Evolutionary conservation across 176 grass and related monocot genomes (phyloP).

Genomic region (Themeda triandra): DNA sequence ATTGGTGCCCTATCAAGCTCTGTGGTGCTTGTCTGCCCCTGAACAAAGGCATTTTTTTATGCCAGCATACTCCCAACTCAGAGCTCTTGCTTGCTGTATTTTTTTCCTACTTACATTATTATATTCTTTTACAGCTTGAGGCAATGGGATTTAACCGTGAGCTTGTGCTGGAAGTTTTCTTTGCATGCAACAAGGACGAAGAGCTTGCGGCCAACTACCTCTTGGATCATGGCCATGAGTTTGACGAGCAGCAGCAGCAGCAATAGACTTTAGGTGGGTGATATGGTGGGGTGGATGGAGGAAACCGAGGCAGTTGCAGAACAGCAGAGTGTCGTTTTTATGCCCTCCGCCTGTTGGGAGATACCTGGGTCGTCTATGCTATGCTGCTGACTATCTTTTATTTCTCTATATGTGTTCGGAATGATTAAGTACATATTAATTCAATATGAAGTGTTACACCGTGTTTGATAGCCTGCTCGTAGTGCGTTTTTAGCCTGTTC

Average conservation of each 20-base stretch:
- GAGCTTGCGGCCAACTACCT: conserved; percentile 97
- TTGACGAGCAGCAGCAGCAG: conserved; percentile 84
- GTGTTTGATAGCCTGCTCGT: conserved; percentile 10
- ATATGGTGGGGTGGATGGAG: neutral
- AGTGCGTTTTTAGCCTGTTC: too few relatives aligned
- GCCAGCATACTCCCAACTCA: neutral
- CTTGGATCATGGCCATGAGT: conserved; percentile 89
- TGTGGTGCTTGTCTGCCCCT: neutral
- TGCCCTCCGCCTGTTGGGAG: conserved; percentile 33
- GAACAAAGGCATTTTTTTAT: too few relatives aligned
- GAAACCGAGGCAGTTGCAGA: conserved; percentile 10
- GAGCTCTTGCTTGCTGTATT: neutral
- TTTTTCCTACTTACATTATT: neutral
- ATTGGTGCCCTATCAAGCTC: neutral
- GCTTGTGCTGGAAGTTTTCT: conserved; percentile 93
- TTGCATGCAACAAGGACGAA: conserved; percentile 98
- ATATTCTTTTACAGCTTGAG: conserved; percentile 61
- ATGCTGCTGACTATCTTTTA: conserved; percentile 36
- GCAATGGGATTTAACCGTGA: conserved; percentile 89
- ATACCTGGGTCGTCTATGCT: conserved; percentile 27
- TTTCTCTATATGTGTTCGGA: conserved; percentile 36
- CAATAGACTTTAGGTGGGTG: conserved; percentile 35
- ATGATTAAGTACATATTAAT: conserved; percentile 61
- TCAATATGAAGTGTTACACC: conserved; percentile 38
- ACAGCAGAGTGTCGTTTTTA: conserved; percentile 26